Conservation (phyloP, 768 basidiomycete species). For the Lactarius sp. region DNA sequence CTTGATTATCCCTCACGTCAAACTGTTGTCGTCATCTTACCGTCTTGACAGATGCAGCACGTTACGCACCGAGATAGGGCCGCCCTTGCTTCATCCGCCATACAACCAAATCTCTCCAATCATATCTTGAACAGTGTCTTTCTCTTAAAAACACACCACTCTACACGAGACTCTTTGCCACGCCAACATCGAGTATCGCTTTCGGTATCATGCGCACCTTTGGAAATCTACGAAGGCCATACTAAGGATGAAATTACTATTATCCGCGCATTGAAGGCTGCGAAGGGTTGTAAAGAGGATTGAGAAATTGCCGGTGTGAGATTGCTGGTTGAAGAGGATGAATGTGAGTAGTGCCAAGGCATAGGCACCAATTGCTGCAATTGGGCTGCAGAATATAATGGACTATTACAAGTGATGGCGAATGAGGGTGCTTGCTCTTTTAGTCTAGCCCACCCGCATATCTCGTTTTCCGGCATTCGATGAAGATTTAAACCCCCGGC, state of each 20-base stretch:
- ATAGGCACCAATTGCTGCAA: slow-evolving; percentile 71
- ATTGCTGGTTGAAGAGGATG: slow-evolving; percentile 38
- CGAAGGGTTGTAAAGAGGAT: slow-evolving; percentile 74
- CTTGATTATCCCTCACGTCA: slow-evolving; percentile 56
- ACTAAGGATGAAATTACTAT: slow-evolving; percentile 59
- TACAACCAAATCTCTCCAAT: slow-evolving; percentile 79
- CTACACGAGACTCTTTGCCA: slow-evolving; percentile 34
- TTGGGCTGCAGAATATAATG: slow-evolving; percentile 44
- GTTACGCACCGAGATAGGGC: slow-evolving; percentile 56
- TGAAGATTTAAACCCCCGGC: slow-evolving; percentile 57
- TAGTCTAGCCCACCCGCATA: slow-evolving; percentile 72
- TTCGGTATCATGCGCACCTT: slow-evolving; percentile 66
- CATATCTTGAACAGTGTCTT: slow-evolving; percentile 86
- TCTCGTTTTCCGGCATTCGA: slow-evolving; percentile 84
- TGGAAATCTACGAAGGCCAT: slow-evolving; percentile 73
- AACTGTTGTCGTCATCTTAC: not conserved
- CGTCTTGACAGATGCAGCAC: not conserved
- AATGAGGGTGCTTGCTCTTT: slow-evolving; percentile 60
- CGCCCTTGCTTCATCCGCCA: slow-evolving; percentile 75
- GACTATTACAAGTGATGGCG: slow-evolving; percentile 7
- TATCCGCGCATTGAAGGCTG: slow-evolving; percentile 65
- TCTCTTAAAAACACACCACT: slow-evolving; percentile 61
- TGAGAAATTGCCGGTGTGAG: slow-evolving; percentile 68
- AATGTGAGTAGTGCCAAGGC: no score
- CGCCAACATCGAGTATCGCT: no score